These are phyloP conservation scores for Populus nigra DNA, from an alignment of 345 rosid genomes.

Conservation along the genomic window DNA sequence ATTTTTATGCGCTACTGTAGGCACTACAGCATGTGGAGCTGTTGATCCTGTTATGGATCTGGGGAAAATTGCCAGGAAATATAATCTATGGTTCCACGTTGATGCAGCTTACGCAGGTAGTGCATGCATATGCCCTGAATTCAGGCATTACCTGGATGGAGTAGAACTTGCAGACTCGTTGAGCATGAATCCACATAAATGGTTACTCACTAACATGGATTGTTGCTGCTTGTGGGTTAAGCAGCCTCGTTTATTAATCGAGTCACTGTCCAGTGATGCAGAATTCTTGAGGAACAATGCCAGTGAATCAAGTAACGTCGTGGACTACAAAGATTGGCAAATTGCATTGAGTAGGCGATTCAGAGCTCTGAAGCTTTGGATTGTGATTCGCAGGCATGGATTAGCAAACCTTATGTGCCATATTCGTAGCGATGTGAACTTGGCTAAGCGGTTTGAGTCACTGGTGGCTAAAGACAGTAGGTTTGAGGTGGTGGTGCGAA, in stretches of 20 bases:
- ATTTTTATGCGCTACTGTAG: too few relatives aligned
- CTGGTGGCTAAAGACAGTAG: constrained; percentile 18
- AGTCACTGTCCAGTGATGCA: constrained; percentile 10
- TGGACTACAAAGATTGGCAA: constrained; percentile 41
- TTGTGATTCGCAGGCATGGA: constrained; percentile 36
- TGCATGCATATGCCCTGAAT: constrained; percentile 36
- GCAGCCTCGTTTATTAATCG: neutral
- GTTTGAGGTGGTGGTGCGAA: constrained; percentile 22
- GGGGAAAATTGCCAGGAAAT: neutral
- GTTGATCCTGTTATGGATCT: too few relatives aligned
- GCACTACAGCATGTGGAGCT: too few relatives aligned
- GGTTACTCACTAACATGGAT: constrained; percentile 26
- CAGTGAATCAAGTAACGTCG: constrained; percentile 4
- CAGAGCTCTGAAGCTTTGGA: constrained; percentile 36
- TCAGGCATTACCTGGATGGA: constrained; percentile 22
- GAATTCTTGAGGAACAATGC: constrained; percentile 17
- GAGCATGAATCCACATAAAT: constrained; percentile 25
- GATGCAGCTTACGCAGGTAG: constrained; percentile 36
- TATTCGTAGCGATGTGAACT: constrained; percentile 22
- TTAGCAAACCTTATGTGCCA: constrained; percentile 18
- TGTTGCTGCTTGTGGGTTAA: constrained; percentile 28
- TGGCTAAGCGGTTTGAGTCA: constrained; percentile 21
- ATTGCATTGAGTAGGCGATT: constrained; percentile 30
- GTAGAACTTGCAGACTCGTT: constrained; percentile 22
- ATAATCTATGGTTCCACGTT: constrained; percentile 35